These are phyloP conservation scores for Phaeophleospora eucalypticola DNA, from an alignment of 2,329 filamentous ascomycete genomes.

Conservation along the genomic window DNA sequence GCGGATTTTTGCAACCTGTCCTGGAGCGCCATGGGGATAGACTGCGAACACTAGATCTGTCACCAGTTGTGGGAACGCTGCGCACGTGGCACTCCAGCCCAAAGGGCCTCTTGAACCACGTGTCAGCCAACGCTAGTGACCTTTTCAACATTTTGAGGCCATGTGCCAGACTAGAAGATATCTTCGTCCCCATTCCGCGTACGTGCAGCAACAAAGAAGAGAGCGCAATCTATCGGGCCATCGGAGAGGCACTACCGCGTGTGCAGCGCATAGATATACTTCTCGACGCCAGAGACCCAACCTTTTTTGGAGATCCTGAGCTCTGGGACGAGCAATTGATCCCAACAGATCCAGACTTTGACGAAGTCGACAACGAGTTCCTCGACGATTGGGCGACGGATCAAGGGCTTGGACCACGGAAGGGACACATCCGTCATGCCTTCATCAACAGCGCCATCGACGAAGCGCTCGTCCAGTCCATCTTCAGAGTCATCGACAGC, in stretches of 20 bases:
- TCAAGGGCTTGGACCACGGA: constrained; percentile 1
- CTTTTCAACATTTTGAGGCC: neutral
- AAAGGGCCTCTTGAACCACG: neutral
- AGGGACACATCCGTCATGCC: neutral
- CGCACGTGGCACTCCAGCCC: neutral
- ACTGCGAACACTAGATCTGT: neutral
- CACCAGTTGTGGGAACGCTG: neutral
- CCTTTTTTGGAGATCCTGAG: neutral
- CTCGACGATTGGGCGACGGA: neutral
- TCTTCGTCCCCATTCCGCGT: neutral
- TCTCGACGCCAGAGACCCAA: constrained; percentile 1
- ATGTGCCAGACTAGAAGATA: neutral
- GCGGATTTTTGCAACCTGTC: neutral
- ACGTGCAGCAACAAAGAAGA: neutral
- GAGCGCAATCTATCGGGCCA: neutral
- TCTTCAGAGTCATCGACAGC: neutral
- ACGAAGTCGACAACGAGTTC: constrained; percentile 1
- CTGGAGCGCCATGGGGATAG: neutral
- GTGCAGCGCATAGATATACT: constrained; percentile 1
- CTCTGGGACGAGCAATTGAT: neutral
- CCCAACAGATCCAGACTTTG: neutral
- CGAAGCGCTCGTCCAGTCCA: neutral
- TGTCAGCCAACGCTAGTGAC: neutral
- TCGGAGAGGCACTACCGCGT: neutral
- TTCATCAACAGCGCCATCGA: constrained; percentile 4